phyloP scores from a whole-genome alignment of 768 basidiomycete genomes.

The Leccinum variicolor region DNA sequence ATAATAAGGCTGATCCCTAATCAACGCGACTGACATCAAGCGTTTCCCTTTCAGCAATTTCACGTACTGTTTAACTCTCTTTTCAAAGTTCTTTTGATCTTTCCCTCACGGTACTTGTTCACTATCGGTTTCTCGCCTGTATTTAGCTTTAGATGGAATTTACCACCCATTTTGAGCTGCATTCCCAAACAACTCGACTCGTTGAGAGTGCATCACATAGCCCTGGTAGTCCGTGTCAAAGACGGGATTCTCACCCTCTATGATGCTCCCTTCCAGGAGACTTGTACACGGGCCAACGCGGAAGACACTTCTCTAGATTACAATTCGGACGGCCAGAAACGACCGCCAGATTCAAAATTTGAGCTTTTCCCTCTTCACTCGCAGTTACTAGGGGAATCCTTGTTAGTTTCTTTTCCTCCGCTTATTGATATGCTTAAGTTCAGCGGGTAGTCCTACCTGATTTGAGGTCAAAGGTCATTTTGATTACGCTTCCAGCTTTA shows the following conservation, averaged over 20 bases:
- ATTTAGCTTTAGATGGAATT: slow-evolving; percentile 86
- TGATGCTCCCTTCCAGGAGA: slow-evolving; percentile 77
- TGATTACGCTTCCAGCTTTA: no score
- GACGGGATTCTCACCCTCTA: slow-evolving; percentile 75
- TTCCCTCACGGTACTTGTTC: slow-evolving; percentile 83
- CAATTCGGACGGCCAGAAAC: slow-evolving; percentile 60
- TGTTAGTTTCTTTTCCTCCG: slow-evolving; percentile 90
- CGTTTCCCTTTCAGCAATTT: slow-evolving; percentile 79
- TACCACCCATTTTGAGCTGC: slow-evolving; percentile 80
- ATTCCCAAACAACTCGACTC: slow-evolving; percentile 86
- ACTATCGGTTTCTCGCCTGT: slow-evolving; percentile 80
- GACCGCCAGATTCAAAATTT: slow-evolving; percentile 79
- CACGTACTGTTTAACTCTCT: slow-evolving; percentile 78
- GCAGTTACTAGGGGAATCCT: slow-evolving; percentile 87
- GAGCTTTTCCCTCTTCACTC: slow-evolving; percentile 84
- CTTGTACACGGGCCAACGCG: slow-evolving; percentile 70
- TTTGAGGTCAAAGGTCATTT: slow-evolving; percentile 56
- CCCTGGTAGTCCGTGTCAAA: slow-evolving; percentile 57
- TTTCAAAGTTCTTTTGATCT: slow-evolving; percentile 81
- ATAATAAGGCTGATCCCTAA: slow-evolving; percentile 52
- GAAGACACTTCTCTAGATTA: slow-evolving; percentile 78
- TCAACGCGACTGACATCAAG: slow-evolving; percentile 66
- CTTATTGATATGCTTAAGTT: slow-evolving; percentile 91
- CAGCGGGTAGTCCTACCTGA: slow-evolving; percentile 82
- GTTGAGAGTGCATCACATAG: slow-evolving; percentile 70